Evolutionary conservation across 2,329 filamentous ascomycete species (phyloP), one percentile per base, ranked within the genome.

Genomic region (Colletotrichum aenigma): DNA sequence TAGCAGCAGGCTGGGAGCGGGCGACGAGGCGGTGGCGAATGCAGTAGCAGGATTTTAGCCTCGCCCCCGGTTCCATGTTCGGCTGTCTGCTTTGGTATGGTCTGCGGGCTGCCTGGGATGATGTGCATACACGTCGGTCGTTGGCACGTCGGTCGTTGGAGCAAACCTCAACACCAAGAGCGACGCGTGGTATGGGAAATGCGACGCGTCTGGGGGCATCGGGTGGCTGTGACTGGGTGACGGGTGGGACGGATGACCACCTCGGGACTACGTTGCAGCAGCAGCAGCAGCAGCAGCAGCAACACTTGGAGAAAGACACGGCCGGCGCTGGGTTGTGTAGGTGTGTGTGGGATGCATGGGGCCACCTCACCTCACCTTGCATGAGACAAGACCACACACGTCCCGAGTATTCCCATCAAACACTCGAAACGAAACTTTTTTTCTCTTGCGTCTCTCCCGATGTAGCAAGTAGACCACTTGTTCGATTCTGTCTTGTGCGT

Each of bases 181-280:
- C 65, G 69, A 76, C 76, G 76, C 76, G 76, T 77, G 52, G 68
- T 72, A 77, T 77, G 61, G 52, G 52, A 69, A 67, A 36, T 69
- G 38, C 64, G 76, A 76, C 76, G 76, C 76, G 76, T 76, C 58
- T 74, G 26, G 65, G 60, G 43, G 55, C 66, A 65, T 56, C 16
- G 58, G 24, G 65, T 70, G 66, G 66, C 28, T 75, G 60, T 56
- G 58, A 66, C 30, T 74, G 74, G 74, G 26, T 26, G 69, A 56
- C 61, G 52, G 38, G 69, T 67, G 73, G 56, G 28, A 72, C 69
- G 62, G 69, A 66, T 62, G 55, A 48, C 69, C 69, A 60, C n/a
- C 15, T 52, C 16, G 26, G 26, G 43, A 52, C 12, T 28, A 55
- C 48, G 52, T 48, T 36, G 67, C 26, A 43, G 73, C 70, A 75